Evolutionary conservation across 495 filamentous ascomycete genomes (phyloP), one percentile per base, ranked within the genome.

Genomic region (Podospora australis): DNA sequence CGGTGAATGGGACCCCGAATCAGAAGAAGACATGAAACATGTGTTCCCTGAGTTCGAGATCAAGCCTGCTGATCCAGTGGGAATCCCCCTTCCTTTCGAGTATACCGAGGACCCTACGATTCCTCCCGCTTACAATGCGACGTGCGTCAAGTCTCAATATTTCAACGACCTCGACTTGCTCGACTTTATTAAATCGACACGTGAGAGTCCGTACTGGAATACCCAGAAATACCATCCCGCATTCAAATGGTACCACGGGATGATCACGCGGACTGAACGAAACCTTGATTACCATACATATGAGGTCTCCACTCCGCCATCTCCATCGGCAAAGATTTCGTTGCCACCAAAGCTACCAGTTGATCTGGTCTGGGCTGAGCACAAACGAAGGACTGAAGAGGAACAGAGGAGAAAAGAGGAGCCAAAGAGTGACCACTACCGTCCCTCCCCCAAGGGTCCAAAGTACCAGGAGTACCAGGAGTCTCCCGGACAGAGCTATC

Each of bases 91-190:
- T 28, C 58, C 67, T 30, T 24, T 40, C 26, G 39, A 65, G 23
- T 72, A 68, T 47, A 71, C 61, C 30, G 69, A 72, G 10, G 61
- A 63, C 6, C 62, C 69, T 10, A 71, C 70, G 41, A 70, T 73
- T 35, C 66, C 70, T 2, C 68, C 66, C 1, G 64, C 66, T n/a
- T 72, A 70, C 44, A 62, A 70, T 49, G 66, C 67, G 8, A 65
- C 54, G 29, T 62, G 65, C 29, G 54, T 78, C 45, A 75, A 69
- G 29, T 77, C 71, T 10, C 57, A 60, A 44, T 78, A 67, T 55
- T 70, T 75, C 49, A 68, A 60, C 11, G 63, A 67, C n/a, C 58
- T 66, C 11, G 73, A 77, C 49, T 25, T 67, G 6, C 61, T 70
- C 30, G 72, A 72, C 14, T 77, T 72, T 44, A 53, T 51, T 2